Evolutionary conservation across 2,329 filamentous ascomycete genomes (phyloP).

Genomic region (Bretziella fagacearum): DNA sequence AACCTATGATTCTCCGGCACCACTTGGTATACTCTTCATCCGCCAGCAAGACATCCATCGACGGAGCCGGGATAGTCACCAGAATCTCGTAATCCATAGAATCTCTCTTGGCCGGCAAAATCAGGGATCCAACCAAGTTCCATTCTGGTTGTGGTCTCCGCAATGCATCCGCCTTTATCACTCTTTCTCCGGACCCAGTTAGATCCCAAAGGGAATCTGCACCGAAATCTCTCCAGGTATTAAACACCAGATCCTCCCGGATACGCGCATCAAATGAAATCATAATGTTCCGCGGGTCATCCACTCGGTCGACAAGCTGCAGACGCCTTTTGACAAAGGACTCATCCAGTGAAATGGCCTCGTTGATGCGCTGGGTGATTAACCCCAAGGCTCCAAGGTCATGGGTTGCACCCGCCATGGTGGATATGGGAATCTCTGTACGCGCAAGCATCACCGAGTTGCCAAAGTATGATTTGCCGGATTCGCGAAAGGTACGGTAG

Average conservation of each 20-base stretch:
- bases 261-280: constrained; percentile 26
- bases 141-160: constrained; percentile 20
- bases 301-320: constrained; percentile 22
- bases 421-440: constrained; percentile 18
- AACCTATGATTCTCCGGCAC: constrained; percentile 18
- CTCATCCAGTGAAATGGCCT: constrained; percentile 23
- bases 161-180: constrained; percentile 19
- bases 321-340: constrained; percentile 24
- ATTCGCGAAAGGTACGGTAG: constrained; percentile 21
- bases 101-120: constrained; percentile 20
- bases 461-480: constrained; percentile 23
- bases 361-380: constrained; percentile 20
- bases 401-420: constrained; percentile 18
- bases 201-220: constrained; percentile 25
- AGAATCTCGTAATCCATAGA: constrained; percentile 20
- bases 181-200: constrained; percentile 16
- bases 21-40: constrained; percentile 19
- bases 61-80: constrained; percentile 20
- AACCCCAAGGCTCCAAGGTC: constrained; percentile 18
- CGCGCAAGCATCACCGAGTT: constrained; percentile 27
- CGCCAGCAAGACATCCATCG: constrained; percentile 20
- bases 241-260: constrained; percentile 26
- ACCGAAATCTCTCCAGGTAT: constrained; percentile 30
- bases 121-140: constrained; percentile 21
- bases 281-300: constrained; percentile 26